Base-by-base conservation (phyloP, 83 land plant species). In the Larix sibirica region DNA sequence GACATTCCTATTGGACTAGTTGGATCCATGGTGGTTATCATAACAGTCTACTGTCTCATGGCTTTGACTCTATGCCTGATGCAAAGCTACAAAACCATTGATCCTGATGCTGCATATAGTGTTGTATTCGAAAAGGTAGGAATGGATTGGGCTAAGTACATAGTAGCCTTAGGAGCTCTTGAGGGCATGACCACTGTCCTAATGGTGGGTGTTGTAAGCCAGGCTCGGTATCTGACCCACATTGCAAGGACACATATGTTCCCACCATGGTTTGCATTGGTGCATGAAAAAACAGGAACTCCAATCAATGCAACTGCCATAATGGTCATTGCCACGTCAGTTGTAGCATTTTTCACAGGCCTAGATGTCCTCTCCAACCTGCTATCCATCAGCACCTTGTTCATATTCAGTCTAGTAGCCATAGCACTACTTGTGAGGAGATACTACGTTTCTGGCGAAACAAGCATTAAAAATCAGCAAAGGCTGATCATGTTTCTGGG, bases 1-100 rank as follows among this genome's bases (percentile, higher is more conserved):
- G 98, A 95, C 80, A 94, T 95, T 68, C 96, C 98, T 10, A 85
- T 95, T 61, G 98, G 96, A 36, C 90, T 95, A 28, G 85, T 95
- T 36, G 93, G 94, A 3, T 86, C 98, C 50, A 95, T 94, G 95
- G 14, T 77, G n/a, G 64, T 94, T 50, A 89, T 90, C 60, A 92
- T 92, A 4, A 17, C 82, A 3, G 28, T 68, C 20, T 95, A 95
- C 85, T 95, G 98, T 79, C n/a, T 92, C 59, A 85, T 95, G 59
- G 93, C 98, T 4, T 74, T 89, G 62, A 92, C 96, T 26, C 87
- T 95, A 5, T 90, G 92, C 82, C 70, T 95, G 10, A 94, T 95
- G 98, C 87, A 85, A 80, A 85, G 81, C 36, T 90, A 92, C 80
- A 74, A 56, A 4, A 63, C 65, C 10, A 86, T 97, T 38, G 99